A percentile compares a stretch with the other conserved stretches of the same genome.
phyloP scores from a whole-genome alignment of 1,284 basidiomycete genomes.

The Sparassis latifolia region DNA sequence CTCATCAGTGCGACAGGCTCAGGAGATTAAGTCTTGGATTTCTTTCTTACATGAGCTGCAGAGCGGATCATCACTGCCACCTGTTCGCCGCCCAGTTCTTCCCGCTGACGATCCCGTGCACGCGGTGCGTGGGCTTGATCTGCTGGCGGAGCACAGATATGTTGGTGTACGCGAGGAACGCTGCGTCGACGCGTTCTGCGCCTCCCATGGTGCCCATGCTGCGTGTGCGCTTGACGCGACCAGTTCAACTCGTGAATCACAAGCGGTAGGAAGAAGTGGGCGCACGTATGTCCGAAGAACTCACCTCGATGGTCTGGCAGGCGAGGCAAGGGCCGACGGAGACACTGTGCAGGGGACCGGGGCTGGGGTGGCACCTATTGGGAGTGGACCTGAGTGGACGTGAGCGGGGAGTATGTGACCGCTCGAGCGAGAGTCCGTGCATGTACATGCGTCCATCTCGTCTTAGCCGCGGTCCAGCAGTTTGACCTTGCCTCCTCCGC shows the following conservation, averaged over 20 bases:
- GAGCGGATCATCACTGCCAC: too few species aligned
- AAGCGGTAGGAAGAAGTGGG: background rate
- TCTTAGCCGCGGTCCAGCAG: conserved; percentile 70
- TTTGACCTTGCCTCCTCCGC: conserved; percentile 70
- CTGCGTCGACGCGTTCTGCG: conserved; percentile 81
- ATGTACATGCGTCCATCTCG: conserved; percentile 63
- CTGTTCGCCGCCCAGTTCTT: conserved; percentile 61
- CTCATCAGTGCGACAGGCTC: too few species aligned
- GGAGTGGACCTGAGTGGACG: too few species aligned
- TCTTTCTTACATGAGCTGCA: too few species aligned
- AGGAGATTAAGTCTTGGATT: too few species aligned
- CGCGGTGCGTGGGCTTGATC: conserved; percentile 46
- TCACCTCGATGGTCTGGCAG: conserved; percentile 51
- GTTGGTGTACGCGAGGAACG: conserved; percentile 71
- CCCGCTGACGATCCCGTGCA: conserved; percentile 62
- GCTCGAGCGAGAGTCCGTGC: too few species aligned
- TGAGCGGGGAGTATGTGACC: too few species aligned
- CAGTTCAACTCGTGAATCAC: background rate
- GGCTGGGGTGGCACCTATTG: conserved; percentile 58
- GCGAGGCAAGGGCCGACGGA: conserved; percentile 51
- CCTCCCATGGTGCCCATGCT: conserved; percentile 75
- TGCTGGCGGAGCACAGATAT: conserved; percentile 71
- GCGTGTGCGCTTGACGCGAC: conserved; percentile 56
- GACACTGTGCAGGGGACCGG: conserved; percentile 41
- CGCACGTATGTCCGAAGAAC: conserved; percentile 62